phyloP scores from a whole-genome alignment of 495 filamentous ascomycete genomes.

The Hypomontagnella submonticulosa region DNA sequence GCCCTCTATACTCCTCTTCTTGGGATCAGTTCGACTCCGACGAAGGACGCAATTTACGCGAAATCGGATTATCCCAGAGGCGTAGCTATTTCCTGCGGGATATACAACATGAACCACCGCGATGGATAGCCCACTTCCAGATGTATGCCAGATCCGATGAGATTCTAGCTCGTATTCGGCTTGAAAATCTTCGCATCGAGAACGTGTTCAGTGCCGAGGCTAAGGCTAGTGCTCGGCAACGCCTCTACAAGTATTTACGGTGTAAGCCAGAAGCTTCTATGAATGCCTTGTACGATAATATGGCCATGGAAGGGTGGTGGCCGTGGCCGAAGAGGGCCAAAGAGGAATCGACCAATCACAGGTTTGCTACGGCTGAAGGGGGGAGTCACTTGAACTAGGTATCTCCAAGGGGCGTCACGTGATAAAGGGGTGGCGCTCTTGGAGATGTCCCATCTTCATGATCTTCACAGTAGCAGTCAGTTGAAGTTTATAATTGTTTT shows the following conservation, averaged over 20 bases:
- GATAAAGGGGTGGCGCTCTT: too few species aligned
- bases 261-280: background rate
- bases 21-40: too few species aligned
- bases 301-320: constrained; percentile 17
- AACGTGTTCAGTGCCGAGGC: background rate
- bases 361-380: too few species aligned
- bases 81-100: constrained; percentile 7
- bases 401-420: too few species aligned
- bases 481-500: too few species aligned
- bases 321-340: constrained; percentile 6
- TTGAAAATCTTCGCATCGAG: constrained; percentile 1
- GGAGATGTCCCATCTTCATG: too few species aligned
- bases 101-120: background rate
- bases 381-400: too few species aligned
- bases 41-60: too few species aligned
- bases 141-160: background rate
- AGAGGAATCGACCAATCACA: too few species aligned
- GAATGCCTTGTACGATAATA: constrained; percentile 5
- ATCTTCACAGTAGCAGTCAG: too few species aligned
- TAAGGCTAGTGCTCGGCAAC: background rate
- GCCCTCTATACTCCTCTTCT: too few species aligned
- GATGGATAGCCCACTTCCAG: constrained; percentile 14
- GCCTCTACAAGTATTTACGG: background rate
- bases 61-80: too few species aligned
- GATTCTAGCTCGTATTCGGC: background rate